These are phyloP conservation scores for Chlorella sp. DNA, from an alignment of 139 green algal genomes.

Conservation along the genomic window DNA sequence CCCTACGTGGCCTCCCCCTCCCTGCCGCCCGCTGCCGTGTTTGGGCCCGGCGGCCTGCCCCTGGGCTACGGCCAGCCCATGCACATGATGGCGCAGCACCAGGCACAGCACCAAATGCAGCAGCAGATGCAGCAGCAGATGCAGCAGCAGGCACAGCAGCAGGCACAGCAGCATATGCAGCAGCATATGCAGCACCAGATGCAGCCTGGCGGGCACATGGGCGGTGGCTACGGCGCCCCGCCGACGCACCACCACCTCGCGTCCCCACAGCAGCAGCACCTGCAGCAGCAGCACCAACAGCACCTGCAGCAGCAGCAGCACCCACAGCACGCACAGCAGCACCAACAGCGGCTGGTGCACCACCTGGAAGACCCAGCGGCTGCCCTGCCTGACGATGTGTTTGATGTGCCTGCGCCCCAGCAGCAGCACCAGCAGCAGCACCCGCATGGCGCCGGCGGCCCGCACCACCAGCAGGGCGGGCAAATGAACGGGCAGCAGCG, in stretches of 20 bases:
- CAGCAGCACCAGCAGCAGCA: not conserved
- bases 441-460: not conserved
- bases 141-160: not conserved
- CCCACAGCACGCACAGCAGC: not conserved
- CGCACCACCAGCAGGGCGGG: not conserved
- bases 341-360: not conserved
- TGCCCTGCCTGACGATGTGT: slow-evolving; percentile 33
- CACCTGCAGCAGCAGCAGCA: not conserved
- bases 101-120: not conserved
- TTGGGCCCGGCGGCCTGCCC: not conserved
- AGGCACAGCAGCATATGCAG: not conserved
- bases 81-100: not conserved
- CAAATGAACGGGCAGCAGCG: slow-evolving; percentile 10
- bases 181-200: not conserved
- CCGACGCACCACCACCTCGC: not conserved
- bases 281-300: not conserved
- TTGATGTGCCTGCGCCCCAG: slow-evolving; percentile 13
- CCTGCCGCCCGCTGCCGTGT: not conserved
- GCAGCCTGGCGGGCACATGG: not conserved
- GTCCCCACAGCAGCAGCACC: not conserved
- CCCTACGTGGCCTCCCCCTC: not conserved
- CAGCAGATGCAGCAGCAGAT: not conserved
- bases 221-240: not conserved
- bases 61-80: not conserved
- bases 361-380: slow-evolving; percentile 26